Evolutionary conservation across 306 rosid species (phyloP).

Genomic region (Mucuna pruriens): DNA sequence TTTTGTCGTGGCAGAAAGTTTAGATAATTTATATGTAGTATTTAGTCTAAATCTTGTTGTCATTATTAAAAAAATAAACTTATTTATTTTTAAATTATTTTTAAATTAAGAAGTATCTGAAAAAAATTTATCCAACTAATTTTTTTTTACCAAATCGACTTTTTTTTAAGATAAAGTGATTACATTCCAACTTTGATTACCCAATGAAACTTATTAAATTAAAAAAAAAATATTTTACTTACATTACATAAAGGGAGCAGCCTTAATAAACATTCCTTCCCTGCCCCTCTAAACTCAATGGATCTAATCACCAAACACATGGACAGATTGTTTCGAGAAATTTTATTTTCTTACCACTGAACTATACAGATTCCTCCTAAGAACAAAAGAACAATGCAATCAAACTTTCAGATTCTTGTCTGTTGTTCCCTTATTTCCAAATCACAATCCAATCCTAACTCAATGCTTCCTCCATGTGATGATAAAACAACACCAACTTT

Average conservation of each 20-base stretch:
- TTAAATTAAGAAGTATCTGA: no score
- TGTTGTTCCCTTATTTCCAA: slow-evolving; percentile 47
- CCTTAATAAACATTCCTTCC: slow-evolving; percentile 34
- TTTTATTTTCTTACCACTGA: slow-evolving; percentile 32
- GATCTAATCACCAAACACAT: slow-evolving; percentile 42
- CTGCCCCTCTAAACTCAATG: slow-evolving; percentile 33
- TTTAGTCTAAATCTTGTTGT: no score
- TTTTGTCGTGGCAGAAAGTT: no score
- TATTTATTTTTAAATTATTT: no score
- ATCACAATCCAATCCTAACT: slow-evolving; percentile 42
- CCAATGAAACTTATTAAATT: neutral
- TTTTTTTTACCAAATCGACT: no score
- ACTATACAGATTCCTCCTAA: slow-evolving; percentile 23
- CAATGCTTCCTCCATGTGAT: slow-evolving; percentile 56
- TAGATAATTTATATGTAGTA: no score
- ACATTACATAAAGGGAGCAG: slow-evolving; percentile 5
- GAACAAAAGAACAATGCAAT: slow-evolving; percentile 51
- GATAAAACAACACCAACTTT: slow-evolving; percentile 40
- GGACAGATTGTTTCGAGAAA: slow-evolving; percentile 28
- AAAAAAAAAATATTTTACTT: neutral
- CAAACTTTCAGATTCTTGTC: slow-evolving; percentile 58
- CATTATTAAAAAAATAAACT: no score
- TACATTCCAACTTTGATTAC: neutral
- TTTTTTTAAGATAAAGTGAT: no score
- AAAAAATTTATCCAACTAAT: no score